These are phyloP conservation scores for Theobroma cacao DNA, from an alignment of 345 rosid genomes.

Conservation along the genomic window DNA sequence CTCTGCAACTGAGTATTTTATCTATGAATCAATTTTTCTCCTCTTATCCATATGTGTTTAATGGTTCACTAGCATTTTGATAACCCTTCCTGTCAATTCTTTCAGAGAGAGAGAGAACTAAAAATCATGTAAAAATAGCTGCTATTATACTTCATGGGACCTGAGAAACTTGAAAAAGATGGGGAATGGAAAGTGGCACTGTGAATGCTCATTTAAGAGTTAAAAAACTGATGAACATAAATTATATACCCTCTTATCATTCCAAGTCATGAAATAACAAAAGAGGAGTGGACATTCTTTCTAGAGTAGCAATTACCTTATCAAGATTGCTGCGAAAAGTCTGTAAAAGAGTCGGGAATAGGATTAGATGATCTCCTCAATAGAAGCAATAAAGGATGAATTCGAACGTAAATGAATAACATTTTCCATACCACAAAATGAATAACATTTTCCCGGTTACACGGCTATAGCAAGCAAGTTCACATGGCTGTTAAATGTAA, in stretches of 20 bases:
- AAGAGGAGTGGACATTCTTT: not conserved
- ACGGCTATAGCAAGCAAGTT: conserved; percentile 88
- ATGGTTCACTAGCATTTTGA: no score
- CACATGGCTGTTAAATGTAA: conserved; percentile 68
- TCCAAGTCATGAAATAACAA: not conserved
- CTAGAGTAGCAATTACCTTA: conserved; percentile 54
- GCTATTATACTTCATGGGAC: no score
- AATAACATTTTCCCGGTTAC: conserved; percentile 87
- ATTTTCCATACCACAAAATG: conserved; percentile 83
- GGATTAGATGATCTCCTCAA: conserved; percentile 26
- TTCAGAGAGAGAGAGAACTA: no score
- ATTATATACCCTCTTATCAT: not conserved
- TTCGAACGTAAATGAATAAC: conserved; percentile 12
- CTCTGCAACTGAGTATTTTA: no score
- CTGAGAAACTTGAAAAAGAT: not conserved
- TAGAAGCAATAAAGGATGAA: not conserved
- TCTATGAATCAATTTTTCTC: no score
- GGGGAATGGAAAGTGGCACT: not conserved
- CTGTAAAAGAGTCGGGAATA: conserved; percentile 36
- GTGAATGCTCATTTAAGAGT: not conserved
- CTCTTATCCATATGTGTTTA: no score
- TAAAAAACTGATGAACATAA: not conserved
- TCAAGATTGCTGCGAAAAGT: conserved; percentile 90
- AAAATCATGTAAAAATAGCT: no score
- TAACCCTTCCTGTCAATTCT: no score